Conservation (phyloP, 2,329 filamentous ascomycete species). For the Microdochium nivale region DNA sequence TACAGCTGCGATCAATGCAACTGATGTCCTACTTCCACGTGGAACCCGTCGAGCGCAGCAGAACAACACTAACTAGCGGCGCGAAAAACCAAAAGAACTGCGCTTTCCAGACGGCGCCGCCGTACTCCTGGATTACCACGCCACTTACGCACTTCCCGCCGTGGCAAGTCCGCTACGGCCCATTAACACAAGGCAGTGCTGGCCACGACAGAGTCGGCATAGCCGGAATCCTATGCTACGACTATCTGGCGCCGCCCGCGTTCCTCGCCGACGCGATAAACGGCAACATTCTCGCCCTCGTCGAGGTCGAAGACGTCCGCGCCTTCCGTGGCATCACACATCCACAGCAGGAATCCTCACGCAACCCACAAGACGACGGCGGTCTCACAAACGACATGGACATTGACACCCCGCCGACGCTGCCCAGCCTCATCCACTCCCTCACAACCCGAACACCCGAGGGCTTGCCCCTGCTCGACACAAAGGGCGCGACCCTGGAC, state of each 20-base stretch:
- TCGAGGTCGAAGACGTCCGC: slow-evolving; percentile 45
- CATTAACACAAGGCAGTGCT: slow-evolving; percentile 12
- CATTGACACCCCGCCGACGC: slow-evolving; percentile 3
- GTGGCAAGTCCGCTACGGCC: slow-evolving; percentile 53
- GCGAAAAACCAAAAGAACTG: background rate
- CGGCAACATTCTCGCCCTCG: slow-evolving; percentile 60
- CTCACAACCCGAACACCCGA: slow-evolving; percentile 36
- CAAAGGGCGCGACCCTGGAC: slow-evolving; percentile 46
- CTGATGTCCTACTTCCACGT: slow-evolving; percentile 72
- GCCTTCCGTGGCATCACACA: slow-evolving; percentile 32
- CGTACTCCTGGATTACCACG: slow-evolving; percentile 37
- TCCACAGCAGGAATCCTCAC: slow-evolving; percentile 9
- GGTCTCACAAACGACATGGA: slow-evolving; percentile 13
- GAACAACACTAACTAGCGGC: slow-evolving; percentile 1
- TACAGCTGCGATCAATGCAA: slow-evolving; percentile 65
- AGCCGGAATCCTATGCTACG: slow-evolving; percentile 59
- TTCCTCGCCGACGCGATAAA: slow-evolving; percentile 59
- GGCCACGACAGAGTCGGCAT: slow-evolving; percentile 34
- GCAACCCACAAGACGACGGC: slow-evolving; percentile 4
- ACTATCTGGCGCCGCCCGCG: slow-evolving; percentile 50
- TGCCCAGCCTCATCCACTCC: slow-evolving; percentile 6
- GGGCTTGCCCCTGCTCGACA: slow-evolving; percentile 54
- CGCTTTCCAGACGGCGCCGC: background rate
- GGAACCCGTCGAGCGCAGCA: slow-evolving; percentile 8
- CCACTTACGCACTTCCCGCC: slow-evolving; percentile 51